Base-by-base conservation (phyloP, 1,284 basidiomycete species). In the Boletus smithii region DNA sequence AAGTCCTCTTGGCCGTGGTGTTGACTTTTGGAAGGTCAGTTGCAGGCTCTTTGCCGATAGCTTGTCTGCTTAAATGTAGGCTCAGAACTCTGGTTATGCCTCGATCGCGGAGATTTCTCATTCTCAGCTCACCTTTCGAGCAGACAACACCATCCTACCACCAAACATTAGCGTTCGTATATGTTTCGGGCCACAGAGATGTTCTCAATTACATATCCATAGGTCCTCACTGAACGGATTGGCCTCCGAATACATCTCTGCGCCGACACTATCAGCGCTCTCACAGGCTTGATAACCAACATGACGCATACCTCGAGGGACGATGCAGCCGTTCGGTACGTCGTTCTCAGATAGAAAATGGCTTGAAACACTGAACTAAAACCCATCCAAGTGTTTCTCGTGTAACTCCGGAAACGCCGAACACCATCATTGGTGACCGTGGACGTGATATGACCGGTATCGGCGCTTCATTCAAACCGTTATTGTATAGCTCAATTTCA, bases 1-100 rank as follows among this genome's bases (percentile, higher is more conserved):
- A 22, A 41, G 8, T 30, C 17, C 42, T 23, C 36, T 37, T 18
- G 41, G 38, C 13, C 35, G 31, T 22, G 80, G 81, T 17, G 57
- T 73, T 16, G 65, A 74, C 10, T 69, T 76, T 46, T 94, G 90
- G 91, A 88, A 79, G 75, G 90, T 88, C 51, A 46, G 76, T 69
- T 41, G 3, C 44, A 16, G 44, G 31, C 16, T 42, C 13, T 41
- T 27, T 17, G 8, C 27, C 9, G 13, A 38, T 46, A 14, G n/a
- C 31, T 29, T 26, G 11, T 51, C 27, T 46, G 40, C 52, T 58
- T 49, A 53, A 53, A 32, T 39, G 51, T 45, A 29, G 8, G 33
- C 38, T 37, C 46, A 84, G 82, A 64, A 65, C 47, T 58, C 63
- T 20, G 83, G 84, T 11, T 92, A 87, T 67, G 89, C 87, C 2